Evolutionary conservation across 495 filamentous ascomycete species (phyloP), one percentile per base, ranked within the genome.

Genomic region (Recurvomyces mirabilis): DNA sequence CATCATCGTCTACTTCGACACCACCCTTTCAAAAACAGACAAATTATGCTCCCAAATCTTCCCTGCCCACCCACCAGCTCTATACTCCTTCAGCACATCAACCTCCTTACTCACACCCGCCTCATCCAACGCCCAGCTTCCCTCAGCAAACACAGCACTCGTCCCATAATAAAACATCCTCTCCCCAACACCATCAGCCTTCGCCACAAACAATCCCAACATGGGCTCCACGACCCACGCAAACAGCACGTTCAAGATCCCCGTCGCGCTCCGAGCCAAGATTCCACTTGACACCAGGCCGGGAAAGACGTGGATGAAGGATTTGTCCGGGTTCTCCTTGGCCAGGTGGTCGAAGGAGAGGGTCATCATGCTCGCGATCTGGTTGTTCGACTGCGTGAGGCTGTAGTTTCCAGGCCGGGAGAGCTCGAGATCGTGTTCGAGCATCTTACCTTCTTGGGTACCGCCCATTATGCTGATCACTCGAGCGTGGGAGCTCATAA

Each of bases 401-500:
- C 26, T 23, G 51, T 54, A 59, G 21, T 54, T 41, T 1, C 15
- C 12, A 13, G 51, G 34, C 2, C n/a, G 18, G 15, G 38, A 14
- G 11, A 59, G 47, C 0, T 18, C 19, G 25, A 51, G 39, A 38
- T 57, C 57, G 7, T 57, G 46, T 4, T 41, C 18, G 17, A 34
- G 42, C 31, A 60, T 21, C 41, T 53, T 41, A 22, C 43, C 55
- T 36, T 60, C 57, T 33, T 36, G 35, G 2, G 47, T 48, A 20
- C 43, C 54, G 4, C 41, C 57, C 4, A 60, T 33, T 12, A 60
- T 46, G 0, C 35, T 30, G 7, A 60, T 35, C 5, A 59, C 50
- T 11, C 56, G 39, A 1, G 56, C 48, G n/a, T 46, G 33, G 15
- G 51, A 11, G 19, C 38, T 43, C 12, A 69, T 60, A 1, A 63